Base-by-base conservation (phyloP, 495 filamentous ascomycete species). In the Cetradonia linearis region DNA sequence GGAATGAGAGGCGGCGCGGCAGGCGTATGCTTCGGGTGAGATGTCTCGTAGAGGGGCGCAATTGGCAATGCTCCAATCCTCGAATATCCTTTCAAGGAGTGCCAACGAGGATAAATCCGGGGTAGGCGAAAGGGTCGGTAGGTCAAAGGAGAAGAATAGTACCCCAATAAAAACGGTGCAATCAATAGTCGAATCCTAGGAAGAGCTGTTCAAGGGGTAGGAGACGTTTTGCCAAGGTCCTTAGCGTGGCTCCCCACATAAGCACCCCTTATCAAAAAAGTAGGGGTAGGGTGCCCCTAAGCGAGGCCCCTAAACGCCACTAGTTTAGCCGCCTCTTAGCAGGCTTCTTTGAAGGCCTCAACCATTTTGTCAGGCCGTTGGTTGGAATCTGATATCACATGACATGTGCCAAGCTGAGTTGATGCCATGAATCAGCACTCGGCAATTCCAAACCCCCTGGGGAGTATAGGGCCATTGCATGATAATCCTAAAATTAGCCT, bases 1-100 rank as follows among this genome's bases (percentile, higher is more conserved):
- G 38, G 36, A 47, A 60, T 47, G 46, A 34, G 36, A 60, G 25
- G 58, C 46, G 58, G 58, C 47, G 58, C 48, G 58, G 50, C 16
- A 52, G 47, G 47, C 34, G 47, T 59, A 18, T 42, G 30, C 27
- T 28, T 40, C 31, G 33, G 49, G 16, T 54, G 18, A 54, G 10
- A 13, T 44, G 25, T 53, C 28, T 38, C 18, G 58, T 28, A 42
- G 46, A 60, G 58, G 34, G 37, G 38, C 30, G 23, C 58, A 60
- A 60, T 42, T 18, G 47, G 58, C n/a, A 50, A 16, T 52, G 4
- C 34, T 37, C 37, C 27, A 36, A 53, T 52, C 50, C 16, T 47
- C 20, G 13, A 38, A n/a, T 23, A 28, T 14, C 31, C 16, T n/a
- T 47, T 20, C 18, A 33, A 60, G 34, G 47, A 50, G 48, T 42